Conservation (phyloP, 306 rosid species). For the Vachellia pachyceras region DNA sequence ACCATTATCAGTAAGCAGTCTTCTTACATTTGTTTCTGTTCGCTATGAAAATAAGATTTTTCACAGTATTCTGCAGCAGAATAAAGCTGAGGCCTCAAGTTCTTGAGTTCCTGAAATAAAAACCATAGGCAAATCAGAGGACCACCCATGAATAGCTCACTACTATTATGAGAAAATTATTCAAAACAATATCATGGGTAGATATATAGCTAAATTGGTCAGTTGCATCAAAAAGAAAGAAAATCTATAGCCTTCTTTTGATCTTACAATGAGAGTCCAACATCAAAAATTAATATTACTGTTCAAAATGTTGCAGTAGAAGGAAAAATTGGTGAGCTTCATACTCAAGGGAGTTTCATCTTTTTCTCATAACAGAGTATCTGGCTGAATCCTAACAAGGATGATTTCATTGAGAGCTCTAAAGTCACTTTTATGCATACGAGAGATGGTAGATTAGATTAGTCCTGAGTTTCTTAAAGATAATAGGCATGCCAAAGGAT, state of each 20-base stretch:
- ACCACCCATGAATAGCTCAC: neutral
- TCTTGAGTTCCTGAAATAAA: constrained; percentile 86
- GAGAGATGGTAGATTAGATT: neutral
- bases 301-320: neutral
- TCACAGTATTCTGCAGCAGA: constrained; percentile 97
- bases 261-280: neutral
- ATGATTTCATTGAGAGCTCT: neutral
- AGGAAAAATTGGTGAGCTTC: neutral
- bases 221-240: neutral
- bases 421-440: neutral
- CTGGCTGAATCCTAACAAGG: neutral
- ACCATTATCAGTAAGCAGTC: neutral
- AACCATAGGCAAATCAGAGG: constrained; percentile 22
- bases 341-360: neutral
- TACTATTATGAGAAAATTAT: neutral
- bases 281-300: neutral
- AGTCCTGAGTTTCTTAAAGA: neutral
- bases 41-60: constrained; percentile 78
- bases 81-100: constrained; percentile 91
- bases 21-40: constrained; percentile 83
- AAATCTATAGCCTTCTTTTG: neutral
- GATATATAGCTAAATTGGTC: neutral
- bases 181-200: neutral
- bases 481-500: neutral
- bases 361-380: neutral